A percentile compares a stretch with the other conserved stretches of the same genome.
phyloP scores from a whole-genome alignment of 2,329 filamentous ascomycete genomes.

The Aureobasidium lini region DNA sequence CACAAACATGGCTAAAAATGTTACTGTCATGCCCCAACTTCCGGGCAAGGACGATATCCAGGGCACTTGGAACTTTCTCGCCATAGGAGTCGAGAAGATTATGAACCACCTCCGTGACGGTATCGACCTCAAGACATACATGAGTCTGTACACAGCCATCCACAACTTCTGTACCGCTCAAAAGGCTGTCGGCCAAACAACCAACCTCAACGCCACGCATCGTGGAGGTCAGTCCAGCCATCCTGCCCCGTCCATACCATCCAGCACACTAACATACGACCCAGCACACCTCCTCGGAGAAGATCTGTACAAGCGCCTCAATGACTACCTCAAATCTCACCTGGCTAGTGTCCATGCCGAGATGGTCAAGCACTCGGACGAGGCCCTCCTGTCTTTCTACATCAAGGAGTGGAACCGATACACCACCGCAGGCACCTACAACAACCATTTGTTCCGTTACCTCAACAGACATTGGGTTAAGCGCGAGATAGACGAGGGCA shows the following conservation, averaged over 20 bases:
- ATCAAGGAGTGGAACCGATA: slow-evolving; percentile 96
- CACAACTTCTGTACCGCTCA: slow-evolving; percentile 99
- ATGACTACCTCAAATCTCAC: slow-evolving; percentile 73
- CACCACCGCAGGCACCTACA: slow-evolving; percentile 91
- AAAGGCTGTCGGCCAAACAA: slow-evolving; percentile 63
- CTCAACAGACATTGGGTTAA: slow-evolving; percentile 99
- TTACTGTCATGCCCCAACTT: slow-evolving; percentile 12
- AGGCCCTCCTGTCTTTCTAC: slow-evolving; percentile 85
- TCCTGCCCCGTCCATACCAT: neutral
- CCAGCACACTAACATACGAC: slow-evolving; percentile 7
- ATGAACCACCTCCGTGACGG: slow-evolving; percentile 89
- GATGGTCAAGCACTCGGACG: slow-evolving; percentile 76
- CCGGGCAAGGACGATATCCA: slow-evolving; percentile 32
- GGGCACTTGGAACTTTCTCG: slow-evolving; percentile 70
- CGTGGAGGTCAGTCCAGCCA: slow-evolving; percentile 55
- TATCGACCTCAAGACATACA: slow-evolving; percentile 93
- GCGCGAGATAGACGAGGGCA: slow-evolving; percentile 95
- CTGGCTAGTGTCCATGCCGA: slow-evolving; percentile 62
- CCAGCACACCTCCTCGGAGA: slow-evolving; percentile 88
- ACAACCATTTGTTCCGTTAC: slow-evolving; percentile 94
- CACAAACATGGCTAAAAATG: slow-evolving; percentile 1
- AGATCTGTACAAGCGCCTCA: slow-evolving; percentile 88
- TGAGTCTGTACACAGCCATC: slow-evolving; percentile 94
- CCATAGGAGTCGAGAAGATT: slow-evolving; percentile 81
- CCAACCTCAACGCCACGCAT: slow-evolving; percentile 49